A percentile compares a stretch with the other conserved stretches of the same genome.
These are phyloP conservation scores for Sphaerostilbella broomeana DNA, from an alignment of 2,329 filamentous ascomycete genomes.

Conservation along the genomic window DNA sequence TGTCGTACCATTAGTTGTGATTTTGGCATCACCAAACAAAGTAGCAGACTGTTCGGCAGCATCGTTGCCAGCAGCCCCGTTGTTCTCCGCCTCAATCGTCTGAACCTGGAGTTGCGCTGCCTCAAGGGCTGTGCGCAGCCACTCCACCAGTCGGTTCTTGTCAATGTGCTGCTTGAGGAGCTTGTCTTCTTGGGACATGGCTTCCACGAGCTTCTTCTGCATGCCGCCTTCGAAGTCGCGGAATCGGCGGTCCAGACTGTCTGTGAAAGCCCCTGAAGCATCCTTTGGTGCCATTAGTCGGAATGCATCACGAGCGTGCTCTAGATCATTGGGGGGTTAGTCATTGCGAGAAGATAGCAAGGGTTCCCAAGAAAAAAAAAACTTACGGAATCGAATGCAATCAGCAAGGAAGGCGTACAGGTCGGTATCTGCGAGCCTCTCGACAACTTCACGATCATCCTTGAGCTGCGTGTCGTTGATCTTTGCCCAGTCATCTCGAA, in stretches of 20 bases:
- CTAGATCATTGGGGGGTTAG: constrained; percentile 28
- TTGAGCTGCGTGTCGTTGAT: constrained; percentile 73
- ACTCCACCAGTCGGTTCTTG: constrained; percentile 62
- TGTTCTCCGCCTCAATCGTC: constrained; percentile 26
- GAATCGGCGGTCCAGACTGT: constrained; percentile 56
- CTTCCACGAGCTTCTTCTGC: constrained; percentile 60
- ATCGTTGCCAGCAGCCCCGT: constrained; percentile 13
- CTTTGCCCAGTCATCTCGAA: constrained; percentile 76
- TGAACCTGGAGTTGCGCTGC: constrained; percentile 31
- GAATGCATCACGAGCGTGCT: constrained; percentile 37
- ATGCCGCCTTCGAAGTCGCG: constrained; percentile 55
- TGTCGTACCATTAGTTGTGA: constrained; percentile 5
- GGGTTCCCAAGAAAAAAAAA: background rate
- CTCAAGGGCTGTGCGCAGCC: constrained; percentile 43
- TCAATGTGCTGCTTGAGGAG: constrained; percentile 58
- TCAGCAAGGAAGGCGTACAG: constrained; percentile 61
- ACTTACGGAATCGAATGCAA: constrained; percentile 60
- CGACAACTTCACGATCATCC: constrained; percentile 61
- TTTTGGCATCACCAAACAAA: constrained; percentile 1
- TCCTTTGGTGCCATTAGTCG: constrained; percentile 46
- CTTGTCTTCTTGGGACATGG: constrained; percentile 67
- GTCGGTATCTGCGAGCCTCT: constrained; percentile 57
- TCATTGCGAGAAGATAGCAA: background rate
- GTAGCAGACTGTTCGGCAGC: constrained; percentile 1
- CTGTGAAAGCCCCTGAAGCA: constrained; percentile 52